Percentiles rank a stretch among this genome's conserved stretches.
Evolutionary conservation across 768 basidiomycete genomes (phyloP).

Genomic region (Stropharia rugosoannulata): DNA sequence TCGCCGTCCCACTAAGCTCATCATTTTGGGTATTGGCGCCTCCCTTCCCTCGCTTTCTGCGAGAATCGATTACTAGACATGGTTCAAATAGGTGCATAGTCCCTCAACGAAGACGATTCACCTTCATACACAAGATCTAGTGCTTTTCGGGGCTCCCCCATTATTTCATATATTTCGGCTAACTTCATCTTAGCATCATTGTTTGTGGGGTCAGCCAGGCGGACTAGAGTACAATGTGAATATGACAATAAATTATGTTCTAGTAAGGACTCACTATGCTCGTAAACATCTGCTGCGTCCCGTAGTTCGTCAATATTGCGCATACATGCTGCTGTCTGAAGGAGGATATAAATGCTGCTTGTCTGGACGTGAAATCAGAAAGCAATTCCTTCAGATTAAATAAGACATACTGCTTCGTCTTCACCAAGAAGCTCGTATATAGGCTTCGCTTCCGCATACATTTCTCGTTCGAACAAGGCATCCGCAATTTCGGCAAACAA

Average conservation of each 20-base stretch:
- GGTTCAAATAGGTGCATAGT: background rate
- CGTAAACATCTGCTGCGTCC: conserved; percentile 81
- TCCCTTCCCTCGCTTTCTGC: conserved; percentile 43
- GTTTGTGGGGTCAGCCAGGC: conserved; percentile 69
- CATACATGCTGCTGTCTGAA: conserved; percentile 81
- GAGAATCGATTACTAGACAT: conserved; percentile 55
- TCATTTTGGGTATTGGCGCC: conserved; percentile 10
- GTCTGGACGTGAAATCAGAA: conserved; percentile 45
- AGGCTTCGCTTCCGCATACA: conserved; percentile 77
- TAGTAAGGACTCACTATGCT: conserved; percentile 57
- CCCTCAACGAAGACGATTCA: conserved; percentile 23
- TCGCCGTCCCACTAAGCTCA: conserved; percentile 12
- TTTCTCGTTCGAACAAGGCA: conserved; percentile 72
- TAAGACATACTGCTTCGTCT: conserved; percentile 60
- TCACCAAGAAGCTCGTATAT: conserved; percentile 80
- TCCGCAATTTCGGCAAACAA: conserved; percentile 85
- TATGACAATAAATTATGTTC: background rate
- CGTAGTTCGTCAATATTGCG: conserved; percentile 72
- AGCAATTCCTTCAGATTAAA: background rate
- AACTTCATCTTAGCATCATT: conserved; percentile 88
- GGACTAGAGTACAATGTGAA: conserved; percentile 47
- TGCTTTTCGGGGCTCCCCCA: conserved; percentile 78
- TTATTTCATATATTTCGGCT: conserved; percentile 86
- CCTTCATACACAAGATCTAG: conserved; percentile 85
- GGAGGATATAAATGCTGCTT: conserved; percentile 65